A percentile compares a stretch with the other conserved stretches of the same genome.
Conservation (phyloP, 768 basidiomycete species). For the Lactarius akahatsu region DNA sequence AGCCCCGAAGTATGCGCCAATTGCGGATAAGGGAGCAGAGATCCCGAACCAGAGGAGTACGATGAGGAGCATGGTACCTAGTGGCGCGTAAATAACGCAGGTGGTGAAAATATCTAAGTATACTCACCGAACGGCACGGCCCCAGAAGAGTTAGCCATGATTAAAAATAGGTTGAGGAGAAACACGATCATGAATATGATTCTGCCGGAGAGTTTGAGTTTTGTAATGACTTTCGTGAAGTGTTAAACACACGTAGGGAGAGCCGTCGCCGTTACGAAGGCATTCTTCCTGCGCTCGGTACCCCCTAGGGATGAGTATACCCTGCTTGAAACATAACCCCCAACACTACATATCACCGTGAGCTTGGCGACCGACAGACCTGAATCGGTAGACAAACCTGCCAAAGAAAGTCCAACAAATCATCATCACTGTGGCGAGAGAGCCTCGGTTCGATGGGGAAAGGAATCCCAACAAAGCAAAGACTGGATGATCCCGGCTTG, state of each 20-base stretch:
- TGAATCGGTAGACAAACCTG: conserved; percentile 46
- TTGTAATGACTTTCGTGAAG: background rate
- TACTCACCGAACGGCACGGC: conserved; percentile 88
- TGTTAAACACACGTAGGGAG: conserved; percentile 69
- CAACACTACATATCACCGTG: conserved; percentile 54
- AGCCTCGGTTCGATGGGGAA: conserved; percentile 93
- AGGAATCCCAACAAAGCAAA: conserved; percentile 93
- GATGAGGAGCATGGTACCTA: conserved; percentile 83
- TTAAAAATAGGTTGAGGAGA: conserved; percentile 86
- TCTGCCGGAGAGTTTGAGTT: conserved; percentile 40
- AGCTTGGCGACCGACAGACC: conserved; percentile 17
- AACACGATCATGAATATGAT: conserved; percentile 83
- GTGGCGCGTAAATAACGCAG: conserved; percentile 4
- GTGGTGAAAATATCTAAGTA: background rate
- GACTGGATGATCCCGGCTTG: conserved; percentile 44
- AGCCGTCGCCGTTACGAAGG: conserved; percentile 84
- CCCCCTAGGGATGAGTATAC: conserved; percentile 82
- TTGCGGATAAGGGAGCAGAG: conserved; percentile 81
- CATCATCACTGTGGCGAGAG: conserved; percentile 91
- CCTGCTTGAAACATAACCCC: conserved; percentile 86
- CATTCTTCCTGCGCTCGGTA: conserved; percentile 71
- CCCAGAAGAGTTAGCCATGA: conserved; percentile 84
- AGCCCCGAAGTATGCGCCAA: conserved; percentile 84
- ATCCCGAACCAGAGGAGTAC: conserved; percentile 91
- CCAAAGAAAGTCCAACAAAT: conserved; percentile 95